phyloP scores from a whole-genome alignment of 805 yeast genomes.

The Hanseniaspora lindneri region DNA sequence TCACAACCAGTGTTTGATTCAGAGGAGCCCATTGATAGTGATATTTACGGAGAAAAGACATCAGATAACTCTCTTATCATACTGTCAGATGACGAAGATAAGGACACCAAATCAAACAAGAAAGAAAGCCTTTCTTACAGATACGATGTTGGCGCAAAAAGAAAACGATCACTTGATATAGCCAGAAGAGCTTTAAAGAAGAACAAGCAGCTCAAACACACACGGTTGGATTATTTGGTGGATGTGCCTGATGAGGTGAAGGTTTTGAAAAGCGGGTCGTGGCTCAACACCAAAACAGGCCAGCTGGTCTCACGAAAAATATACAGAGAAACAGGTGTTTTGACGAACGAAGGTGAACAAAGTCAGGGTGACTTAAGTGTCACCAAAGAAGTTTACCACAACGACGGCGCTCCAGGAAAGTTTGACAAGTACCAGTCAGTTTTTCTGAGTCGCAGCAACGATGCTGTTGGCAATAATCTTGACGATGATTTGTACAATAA shows the following conservation, averaged over 20 bases:
- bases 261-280: conserved; percentile 5
- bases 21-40: neutral
- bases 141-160: neutral
- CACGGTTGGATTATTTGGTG: neutral
- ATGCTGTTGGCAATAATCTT: too few relatives aligned
- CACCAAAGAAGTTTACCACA: neutral
- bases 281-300: neutral
- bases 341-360: neutral
- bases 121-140: neutral
- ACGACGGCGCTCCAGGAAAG: neutral
- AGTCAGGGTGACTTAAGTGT: neutral
- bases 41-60: too few relatives aligned
- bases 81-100: conserved; percentile 4
- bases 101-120: neutral
- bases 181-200: neutral
- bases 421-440: neutral
- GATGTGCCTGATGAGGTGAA: conserved; percentile 1
- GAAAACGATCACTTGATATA: conserved; percentile 1
- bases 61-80: too few relatives aligned
- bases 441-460: neutral
- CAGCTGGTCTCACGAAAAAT: neutral
- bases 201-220: neutral
- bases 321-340: neutral
- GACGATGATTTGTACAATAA: too few relatives aligned
- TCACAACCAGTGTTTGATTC: neutral